phyloP scores from a whole-genome alignment of 2,329 filamentous ascomycete genomes.

The Colletotrichum trifolii region DNA sequence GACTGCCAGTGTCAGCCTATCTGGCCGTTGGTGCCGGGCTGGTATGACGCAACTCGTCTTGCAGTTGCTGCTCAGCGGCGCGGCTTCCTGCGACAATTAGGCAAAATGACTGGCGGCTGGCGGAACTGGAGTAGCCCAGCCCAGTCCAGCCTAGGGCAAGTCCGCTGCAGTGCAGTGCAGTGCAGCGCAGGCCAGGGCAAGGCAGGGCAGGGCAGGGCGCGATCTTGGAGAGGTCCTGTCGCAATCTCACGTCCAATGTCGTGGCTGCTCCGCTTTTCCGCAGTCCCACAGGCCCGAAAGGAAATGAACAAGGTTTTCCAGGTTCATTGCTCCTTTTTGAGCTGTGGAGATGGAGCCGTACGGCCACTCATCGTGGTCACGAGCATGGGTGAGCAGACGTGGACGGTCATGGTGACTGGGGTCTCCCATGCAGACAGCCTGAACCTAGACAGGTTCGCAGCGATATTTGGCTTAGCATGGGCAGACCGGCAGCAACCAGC shows the following conservation, averaged over 20 bases:
- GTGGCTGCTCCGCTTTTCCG: slow-evolving; percentile 18
- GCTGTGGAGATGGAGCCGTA: slow-evolving; percentile 11
- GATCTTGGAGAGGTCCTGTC: too few species aligned
- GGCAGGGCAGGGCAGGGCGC: too few species aligned
- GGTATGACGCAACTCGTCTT: slow-evolving; percentile 33
- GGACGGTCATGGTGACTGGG: slow-evolving; percentile 25
- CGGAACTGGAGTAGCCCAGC: too few species aligned
- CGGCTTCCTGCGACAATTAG: slow-evolving; percentile 22
- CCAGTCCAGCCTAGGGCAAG: too few species aligned
- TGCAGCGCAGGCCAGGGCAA: too few species aligned
- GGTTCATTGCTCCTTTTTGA: slow-evolving; percentile 24
- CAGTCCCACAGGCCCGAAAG: neutral
- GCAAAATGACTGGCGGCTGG: neutral
- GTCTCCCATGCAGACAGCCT: slow-evolving; percentile 22
- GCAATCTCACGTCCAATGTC: neutral
- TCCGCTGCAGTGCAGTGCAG: too few species aligned
- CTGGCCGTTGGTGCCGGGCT: slow-evolving; percentile 28
- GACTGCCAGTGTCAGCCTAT: neutral
- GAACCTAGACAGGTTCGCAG: slow-evolving; percentile 8
- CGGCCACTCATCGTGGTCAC: too few species aligned
- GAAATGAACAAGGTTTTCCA: slow-evolving; percentile 36
- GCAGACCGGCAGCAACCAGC: slow-evolving; percentile 9
- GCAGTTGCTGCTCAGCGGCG: slow-evolving; percentile 20
- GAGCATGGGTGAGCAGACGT: slow-evolving; percentile 5
- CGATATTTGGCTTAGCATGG: slow-evolving; percentile 15